Conservation (phyloP, 768 basidiomycete species). For the Mycena amicta region DNA sequence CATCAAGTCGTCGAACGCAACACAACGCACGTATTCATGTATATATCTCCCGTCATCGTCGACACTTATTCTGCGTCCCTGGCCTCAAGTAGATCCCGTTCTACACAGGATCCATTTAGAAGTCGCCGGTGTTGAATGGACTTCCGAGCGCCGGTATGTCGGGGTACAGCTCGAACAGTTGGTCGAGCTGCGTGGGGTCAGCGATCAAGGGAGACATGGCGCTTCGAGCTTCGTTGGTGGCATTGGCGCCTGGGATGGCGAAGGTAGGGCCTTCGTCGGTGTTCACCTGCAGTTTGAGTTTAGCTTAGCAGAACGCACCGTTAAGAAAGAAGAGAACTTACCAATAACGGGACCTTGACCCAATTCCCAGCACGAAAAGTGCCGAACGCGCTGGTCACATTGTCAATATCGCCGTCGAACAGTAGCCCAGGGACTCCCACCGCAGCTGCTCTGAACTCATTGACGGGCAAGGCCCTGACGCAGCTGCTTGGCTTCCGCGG, state of each 20-base stretch:
- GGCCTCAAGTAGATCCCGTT: background rate
- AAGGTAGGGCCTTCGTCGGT: background rate
- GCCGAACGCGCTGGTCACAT: background rate
- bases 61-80: background rate
- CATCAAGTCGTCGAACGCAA: background rate
- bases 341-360: background rate
- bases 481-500: background rate
- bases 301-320: background rate
- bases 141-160: constrained; percentile 33
- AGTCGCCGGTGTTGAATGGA: constrained; percentile 34
- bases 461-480: background rate
- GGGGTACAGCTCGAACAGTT: too few species aligned
- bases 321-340: background rate
- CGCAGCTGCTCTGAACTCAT: background rate
- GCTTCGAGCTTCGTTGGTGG: background rate
- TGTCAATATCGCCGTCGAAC: background rate
- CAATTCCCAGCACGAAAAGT: background rate
- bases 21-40: background rate
- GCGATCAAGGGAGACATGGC: background rate
- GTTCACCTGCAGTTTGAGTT: background rate
- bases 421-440: background rate
- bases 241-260: background rate
- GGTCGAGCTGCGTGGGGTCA: background rate
- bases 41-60: background rate
- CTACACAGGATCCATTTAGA: constrained; percentile 6